Percentiles rank a stretch among this genome's conserved stretches.
Evolutionary conservation across 805 yeast genomes (phyloP).

Genomic region (Zygosaccharomyces bisporus): DNA sequence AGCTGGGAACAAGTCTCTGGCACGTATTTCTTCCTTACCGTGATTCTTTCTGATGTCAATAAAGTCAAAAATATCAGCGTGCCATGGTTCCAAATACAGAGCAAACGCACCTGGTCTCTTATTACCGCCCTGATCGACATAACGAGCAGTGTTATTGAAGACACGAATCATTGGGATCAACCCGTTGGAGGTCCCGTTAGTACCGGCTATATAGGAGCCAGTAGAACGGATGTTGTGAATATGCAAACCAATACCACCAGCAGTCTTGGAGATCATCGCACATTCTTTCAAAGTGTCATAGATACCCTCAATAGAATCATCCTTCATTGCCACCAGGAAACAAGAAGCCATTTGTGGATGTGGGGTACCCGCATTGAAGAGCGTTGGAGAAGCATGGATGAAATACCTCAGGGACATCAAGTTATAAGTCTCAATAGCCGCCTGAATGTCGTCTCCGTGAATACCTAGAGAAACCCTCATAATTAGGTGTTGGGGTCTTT

Average conservation of each 20-base stretch:
- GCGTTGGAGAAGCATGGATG: constrained; percentile 92
- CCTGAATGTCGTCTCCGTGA: constrained; percentile 63
- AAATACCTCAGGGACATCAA: constrained; percentile 82
- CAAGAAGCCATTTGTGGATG: constrained; percentile 86
- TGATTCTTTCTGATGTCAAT: constrained; percentile 85
- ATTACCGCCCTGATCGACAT: constrained; percentile 97
- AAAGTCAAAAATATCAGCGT: constrained; percentile 80
- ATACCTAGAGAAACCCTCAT: constrained; percentile 92
- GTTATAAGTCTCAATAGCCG: constrained; percentile 76
- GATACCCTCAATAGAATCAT: constrained; percentile 92
- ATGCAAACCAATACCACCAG: constrained; percentile 93
- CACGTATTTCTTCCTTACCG: constrained; percentile 89
- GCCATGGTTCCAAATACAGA: constrained; percentile 94
- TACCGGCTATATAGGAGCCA: constrained; percentile 83
- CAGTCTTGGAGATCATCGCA: constrained; percentile 86
- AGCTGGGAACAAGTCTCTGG: constrained; percentile 87
- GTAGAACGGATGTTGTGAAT: constrained; percentile 77
- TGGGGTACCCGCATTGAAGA: constrained; percentile 88
- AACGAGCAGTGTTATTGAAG: constrained; percentile 89
- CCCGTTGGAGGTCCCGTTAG: constrained; percentile 89
- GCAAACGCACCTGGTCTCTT: constrained; percentile 97
- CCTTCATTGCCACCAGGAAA: constrained; percentile 82
- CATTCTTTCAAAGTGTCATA: constrained; percentile 81
- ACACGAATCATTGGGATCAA: constrained; percentile 91
- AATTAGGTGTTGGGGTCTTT: constrained; percentile 86